Evolutionary conservation across 768 basidiomycete genomes (phyloP).

Genomic region (Sistotremastrum suecicum): DNA sequence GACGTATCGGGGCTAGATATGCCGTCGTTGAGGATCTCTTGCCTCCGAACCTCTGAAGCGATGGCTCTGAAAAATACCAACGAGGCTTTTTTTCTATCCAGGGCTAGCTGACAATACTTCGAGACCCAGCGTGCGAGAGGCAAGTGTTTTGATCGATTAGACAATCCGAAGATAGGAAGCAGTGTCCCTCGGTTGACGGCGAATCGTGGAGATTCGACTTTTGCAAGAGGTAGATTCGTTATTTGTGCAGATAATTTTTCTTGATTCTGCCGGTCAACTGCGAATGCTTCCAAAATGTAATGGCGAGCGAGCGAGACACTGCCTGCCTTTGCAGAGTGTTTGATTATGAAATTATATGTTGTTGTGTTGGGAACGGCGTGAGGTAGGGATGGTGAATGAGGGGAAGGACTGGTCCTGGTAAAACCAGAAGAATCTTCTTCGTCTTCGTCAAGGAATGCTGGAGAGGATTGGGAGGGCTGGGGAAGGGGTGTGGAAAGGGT

Average conservation of each 20-base stretch:
- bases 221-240: constrained; percentile 1
- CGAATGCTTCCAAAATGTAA: constrained; percentile 43
- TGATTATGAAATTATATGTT: constrained; percentile 30
- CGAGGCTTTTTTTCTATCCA: constrained; percentile 36
- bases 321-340: constrained; percentile 23
- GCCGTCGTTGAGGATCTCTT: no score
- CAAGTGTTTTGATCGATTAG: constrained; percentile 45
- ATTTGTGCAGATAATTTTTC: no score
- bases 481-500: constrained; percentile 63
- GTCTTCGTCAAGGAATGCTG: constrained; percentile 50
- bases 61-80: constrained; percentile 23
- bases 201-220: constrained; percentile 35
- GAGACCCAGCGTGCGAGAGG: constrained; percentile 46
- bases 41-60: no score
- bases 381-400: constrained; percentile 18
- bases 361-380: constrained; percentile 41
- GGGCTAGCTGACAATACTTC: constrained; percentile 28
- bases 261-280: constrained; percentile 16
- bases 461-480: constrained; percentile 26
- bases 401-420: constrained; percentile 13
- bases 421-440: constrained; percentile 42
- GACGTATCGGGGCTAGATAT: no score
- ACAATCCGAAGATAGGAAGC: constrained; percentile 40
- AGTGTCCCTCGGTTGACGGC: constrained; percentile 41
- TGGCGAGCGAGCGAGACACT: constrained; percentile 7